Evolutionary conservation across 2,329 filamentous ascomycete species (phyloP).

Genomic region (Fusarium ramigenum): DNA sequence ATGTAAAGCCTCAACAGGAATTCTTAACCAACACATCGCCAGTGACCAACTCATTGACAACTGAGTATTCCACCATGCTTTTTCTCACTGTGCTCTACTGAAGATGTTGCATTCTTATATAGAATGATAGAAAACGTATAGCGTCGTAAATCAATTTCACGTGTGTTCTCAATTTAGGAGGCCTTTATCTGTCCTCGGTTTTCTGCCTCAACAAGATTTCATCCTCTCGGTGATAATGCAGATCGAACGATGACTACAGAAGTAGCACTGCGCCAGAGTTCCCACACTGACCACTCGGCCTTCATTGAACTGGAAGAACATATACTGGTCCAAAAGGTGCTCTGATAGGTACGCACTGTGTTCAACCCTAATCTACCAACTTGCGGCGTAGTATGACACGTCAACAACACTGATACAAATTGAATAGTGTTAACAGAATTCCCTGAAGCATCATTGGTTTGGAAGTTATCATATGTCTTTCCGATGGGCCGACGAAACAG

Average conservation of each 20-base stretch:
- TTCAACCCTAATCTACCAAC: fast-evolving
- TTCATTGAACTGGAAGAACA: background rate
- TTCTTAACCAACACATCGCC: no score
- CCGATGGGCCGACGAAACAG: background rate
- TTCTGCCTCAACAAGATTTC: background rate
- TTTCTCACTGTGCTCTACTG: fast-evolving
- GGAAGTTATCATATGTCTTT: background rate
- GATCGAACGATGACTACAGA: background rate
- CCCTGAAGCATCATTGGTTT: background rate
- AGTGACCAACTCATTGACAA: no score
- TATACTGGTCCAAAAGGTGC: background rate
- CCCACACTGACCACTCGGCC: fast-evolving
- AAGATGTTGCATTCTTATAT: fast-evolving
- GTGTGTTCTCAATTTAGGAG: background rate
- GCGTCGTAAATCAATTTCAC: background rate
- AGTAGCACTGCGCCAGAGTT: fast-evolving
- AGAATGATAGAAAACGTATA: background rate
- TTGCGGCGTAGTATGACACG: background rate
- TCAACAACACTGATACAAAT: background rate
- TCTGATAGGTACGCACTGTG: background rate
- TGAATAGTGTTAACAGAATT: fast-evolving
- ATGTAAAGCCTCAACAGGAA: no score
- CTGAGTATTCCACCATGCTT: no score
- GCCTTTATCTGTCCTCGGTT: background rate
- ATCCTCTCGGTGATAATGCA: background rate